Percentiles rank a stretch among this genome's conserved stretches.
phyloP scores from a whole-genome alignment of 1,139 yeast genomes.

The Geotrichum europaeum region DNA sequence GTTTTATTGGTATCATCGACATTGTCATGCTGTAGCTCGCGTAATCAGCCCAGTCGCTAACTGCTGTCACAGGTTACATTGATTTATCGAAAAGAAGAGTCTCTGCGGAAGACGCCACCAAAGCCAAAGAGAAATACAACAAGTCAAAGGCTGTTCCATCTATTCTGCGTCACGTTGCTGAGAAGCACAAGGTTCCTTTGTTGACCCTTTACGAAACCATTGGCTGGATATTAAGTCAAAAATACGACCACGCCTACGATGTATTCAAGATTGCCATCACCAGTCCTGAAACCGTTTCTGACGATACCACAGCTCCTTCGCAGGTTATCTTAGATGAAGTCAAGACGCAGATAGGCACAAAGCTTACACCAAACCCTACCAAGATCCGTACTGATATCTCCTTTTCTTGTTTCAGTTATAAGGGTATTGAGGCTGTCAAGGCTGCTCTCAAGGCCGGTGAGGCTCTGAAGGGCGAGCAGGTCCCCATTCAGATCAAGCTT shows the following conservation, averaged over 20 bases:
- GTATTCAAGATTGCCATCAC: slow-evolving; percentile 96
- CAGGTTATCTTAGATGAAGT: slow-evolving; percentile 71
- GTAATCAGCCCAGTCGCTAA: background rate
- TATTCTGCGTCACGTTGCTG: slow-evolving; percentile 96
- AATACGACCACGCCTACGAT: slow-evolving; percentile 95
- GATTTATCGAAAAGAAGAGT: slow-evolving; percentile 97
- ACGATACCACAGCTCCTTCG: slow-evolving; percentile 68
- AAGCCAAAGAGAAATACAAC: slow-evolving; percentile 96
- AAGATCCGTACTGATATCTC: slow-evolving; percentile 97
- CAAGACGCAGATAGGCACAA: slow-evolving; percentile 77
- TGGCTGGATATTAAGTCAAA: slow-evolving; percentile 97
- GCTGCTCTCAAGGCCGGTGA: slow-evolving; percentile 85
- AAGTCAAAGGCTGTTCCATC: slow-evolving; percentile 97
- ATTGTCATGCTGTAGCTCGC: background rate
- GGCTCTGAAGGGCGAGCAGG: slow-evolving; percentile 70
- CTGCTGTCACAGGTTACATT: slow-evolving; percentile 48
- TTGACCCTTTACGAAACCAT: slow-evolving; percentile 79
- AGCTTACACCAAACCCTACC: slow-evolving; percentile 96
- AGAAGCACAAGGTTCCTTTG: slow-evolving; percentile 76
- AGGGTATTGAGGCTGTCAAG: slow-evolving; percentile 96
- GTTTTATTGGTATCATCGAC: background rate
- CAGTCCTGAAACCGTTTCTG: slow-evolving; percentile 77
- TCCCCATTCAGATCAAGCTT: slow-evolving; percentile 80
- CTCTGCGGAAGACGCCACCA: slow-evolving; percentile 93
- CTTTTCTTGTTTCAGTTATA: slow-evolving; percentile 94